phyloP scores from a whole-genome alignment of 805 yeast genomes.

The Zygosaccharomyces kombuchaensis region DNA sequence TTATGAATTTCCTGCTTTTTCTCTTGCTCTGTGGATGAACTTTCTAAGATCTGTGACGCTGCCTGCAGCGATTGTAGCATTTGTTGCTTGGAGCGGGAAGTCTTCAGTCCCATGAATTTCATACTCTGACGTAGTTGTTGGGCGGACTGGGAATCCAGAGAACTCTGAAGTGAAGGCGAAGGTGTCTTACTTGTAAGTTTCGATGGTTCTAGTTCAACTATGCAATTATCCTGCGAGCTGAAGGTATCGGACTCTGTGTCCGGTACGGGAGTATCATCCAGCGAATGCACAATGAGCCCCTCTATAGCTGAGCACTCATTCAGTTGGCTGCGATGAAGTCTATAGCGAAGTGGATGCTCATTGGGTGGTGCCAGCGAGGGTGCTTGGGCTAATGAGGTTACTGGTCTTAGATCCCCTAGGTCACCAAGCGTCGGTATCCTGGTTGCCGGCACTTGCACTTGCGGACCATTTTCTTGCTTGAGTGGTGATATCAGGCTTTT shows the following conservation, averaged over 20 bases:
- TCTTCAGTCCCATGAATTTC: conserved; percentile 29
- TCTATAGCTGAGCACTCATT: neutral
- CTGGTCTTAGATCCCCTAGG: neutral
- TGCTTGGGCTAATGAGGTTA: neutral
- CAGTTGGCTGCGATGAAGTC: conserved; percentile 1
- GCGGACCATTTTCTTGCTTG: conserved; percentile 12
- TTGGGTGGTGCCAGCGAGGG: neutral
- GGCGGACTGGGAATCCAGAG: conserved; percentile 22
- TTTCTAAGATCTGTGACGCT: conserved; percentile 27
- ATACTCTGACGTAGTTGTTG: conserved; percentile 24
- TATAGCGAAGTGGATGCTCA: conserved; percentile 2
- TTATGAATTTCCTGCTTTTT: conserved; percentile 19
- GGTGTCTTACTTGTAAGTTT: conserved; percentile 1
- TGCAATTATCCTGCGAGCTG: conserved; percentile 3
- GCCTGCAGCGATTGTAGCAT: conserved; percentile 28
- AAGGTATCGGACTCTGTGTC: conserved; percentile 11
- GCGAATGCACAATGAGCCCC: conserved; percentile 3
- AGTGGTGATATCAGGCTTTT: conserved; percentile 29
- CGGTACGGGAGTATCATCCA: conserved; percentile 5
- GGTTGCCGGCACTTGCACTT: conserved; percentile 34
- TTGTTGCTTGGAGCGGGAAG: conserved; percentile 25
- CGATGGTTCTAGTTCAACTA: conserved; percentile 5
- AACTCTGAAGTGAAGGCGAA: neutral
- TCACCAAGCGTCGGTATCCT: conserved; percentile 21
- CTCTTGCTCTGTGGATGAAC: conserved; percentile 10